Conservation (phyloP, 768 basidiomycete genomes). For the Lentinus tigrinus region DNA sequence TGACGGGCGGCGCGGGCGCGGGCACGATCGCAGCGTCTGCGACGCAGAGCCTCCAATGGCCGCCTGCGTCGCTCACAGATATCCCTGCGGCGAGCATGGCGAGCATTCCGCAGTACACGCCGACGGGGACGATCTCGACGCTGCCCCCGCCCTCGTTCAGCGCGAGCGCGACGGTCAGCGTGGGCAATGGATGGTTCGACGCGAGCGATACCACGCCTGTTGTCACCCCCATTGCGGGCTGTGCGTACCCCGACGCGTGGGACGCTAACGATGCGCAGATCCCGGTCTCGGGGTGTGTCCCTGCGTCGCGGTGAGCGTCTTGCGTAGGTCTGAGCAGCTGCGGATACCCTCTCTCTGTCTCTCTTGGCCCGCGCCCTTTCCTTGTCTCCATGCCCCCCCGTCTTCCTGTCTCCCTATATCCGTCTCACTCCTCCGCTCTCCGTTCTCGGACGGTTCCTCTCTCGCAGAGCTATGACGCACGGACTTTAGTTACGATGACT, state of each 20-base stretch:
- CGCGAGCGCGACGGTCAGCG: constrained; percentile 37
- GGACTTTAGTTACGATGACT: not conserved
- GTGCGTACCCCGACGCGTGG: constrained; percentile 64
- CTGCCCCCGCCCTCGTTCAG: constrained; percentile 51
- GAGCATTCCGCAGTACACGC: constrained; percentile 61
- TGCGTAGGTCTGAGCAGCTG: too few species aligned
- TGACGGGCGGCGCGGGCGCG: constrained; percentile 62
- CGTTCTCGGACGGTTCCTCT: not conserved
- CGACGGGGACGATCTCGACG: constrained; percentile 53
- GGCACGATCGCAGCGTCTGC: constrained; percentile 43
- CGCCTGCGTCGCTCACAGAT: constrained; percentile 47
- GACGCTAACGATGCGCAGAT: constrained; percentile 37
- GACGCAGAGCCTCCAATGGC: constrained; percentile 48
- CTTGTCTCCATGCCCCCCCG: too few species aligned
- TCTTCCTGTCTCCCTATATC: too few species aligned
- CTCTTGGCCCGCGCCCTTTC: too few species aligned
- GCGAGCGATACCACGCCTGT: constrained; percentile 44
- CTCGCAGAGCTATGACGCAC: not conserved
- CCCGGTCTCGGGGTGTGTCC: constrained; percentile 18
- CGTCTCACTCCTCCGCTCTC: not conserved
- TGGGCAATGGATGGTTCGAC: constrained; percentile 58
- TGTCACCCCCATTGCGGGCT: constrained; percentile 58
- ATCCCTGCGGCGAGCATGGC: constrained; percentile 36
- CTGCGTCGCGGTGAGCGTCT: constrained; percentile 2
- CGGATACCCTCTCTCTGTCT: not conserved